These are phyloP conservation scores for Dryadomyces quercus-mongolicae DNA, from an alignment of 2,329 filamentous ascomycete species.

Conservation along the genomic window DNA sequence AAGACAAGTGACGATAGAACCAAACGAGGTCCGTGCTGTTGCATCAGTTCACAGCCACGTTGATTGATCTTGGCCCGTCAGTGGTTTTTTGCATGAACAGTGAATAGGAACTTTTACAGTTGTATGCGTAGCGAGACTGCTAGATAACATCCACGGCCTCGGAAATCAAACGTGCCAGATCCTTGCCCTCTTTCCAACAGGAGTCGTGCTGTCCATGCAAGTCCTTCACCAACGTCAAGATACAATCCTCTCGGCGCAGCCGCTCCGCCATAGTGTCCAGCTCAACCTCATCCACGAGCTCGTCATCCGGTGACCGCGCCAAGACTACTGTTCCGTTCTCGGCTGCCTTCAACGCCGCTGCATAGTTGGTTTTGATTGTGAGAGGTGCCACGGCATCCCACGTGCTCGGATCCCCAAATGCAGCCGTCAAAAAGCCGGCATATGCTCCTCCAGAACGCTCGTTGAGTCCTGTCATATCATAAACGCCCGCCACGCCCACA, in stretches of 20 bases:
- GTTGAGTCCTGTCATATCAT: slow-evolving; percentile 2
- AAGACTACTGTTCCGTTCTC: neutral
- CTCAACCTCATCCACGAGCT: slow-evolving; percentile 1
- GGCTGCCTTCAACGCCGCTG: neutral
- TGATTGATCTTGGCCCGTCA: no score
- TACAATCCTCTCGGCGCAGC: neutral
- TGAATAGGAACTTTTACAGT: no score
- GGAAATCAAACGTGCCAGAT: neutral
- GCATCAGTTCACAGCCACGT: no score
- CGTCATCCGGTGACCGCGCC: neutral
- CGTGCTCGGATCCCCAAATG: neutral
- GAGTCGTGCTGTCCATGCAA: neutral
- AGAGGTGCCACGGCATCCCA: neutral
- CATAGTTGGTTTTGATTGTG: neutral
- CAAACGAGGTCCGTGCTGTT: no score
- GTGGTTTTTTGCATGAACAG: no score
- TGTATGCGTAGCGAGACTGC: no score
- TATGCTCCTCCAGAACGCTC: neutral
- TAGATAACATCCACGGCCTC: neutral
- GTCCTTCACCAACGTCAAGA: neutral
- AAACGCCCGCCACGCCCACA: neutral
- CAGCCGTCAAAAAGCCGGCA: neutral
- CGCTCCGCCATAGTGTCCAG: neutral
- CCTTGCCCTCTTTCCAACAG: neutral
- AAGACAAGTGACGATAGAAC: no score